Evolutionary conservation across 1,284 basidiomycete species (phyloP).

Genomic region (Spongispora temasekensis): DNA sequence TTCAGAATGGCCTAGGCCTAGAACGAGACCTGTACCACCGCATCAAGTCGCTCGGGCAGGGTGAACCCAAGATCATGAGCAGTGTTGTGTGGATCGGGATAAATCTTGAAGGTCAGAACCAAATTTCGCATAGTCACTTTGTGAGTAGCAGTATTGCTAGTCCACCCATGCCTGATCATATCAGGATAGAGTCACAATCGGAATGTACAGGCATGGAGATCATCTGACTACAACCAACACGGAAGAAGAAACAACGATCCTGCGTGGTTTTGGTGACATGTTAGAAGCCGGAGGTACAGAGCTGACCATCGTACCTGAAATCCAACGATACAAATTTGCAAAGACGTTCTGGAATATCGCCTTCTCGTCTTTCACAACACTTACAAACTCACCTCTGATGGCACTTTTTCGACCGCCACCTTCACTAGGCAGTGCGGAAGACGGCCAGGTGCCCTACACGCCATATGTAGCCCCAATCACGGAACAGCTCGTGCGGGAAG

Average conservation of each 20-base stretch:
- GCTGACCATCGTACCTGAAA: slow-evolving; percentile 53
- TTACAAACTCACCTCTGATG: slow-evolving; percentile 51
- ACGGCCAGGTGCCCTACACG: slow-evolving; percentile 32
- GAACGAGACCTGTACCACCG: slow-evolving; percentile 67
- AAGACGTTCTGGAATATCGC: slow-evolving; percentile 70
- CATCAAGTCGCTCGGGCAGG: slow-evolving; percentile 44
- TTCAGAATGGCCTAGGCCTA: slow-evolving; percentile 80
- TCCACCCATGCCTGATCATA: background rate
- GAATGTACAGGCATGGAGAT: slow-evolving; percentile 53
- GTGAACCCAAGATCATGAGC: slow-evolving; percentile 53
- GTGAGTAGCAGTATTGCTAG: slow-evolving; percentile 47
- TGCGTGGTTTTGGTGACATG: slow-evolving; percentile 50
- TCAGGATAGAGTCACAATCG: slow-evolving; percentile 54
- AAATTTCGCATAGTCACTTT: slow-evolving; percentile 53
- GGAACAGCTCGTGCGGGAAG: slow-evolving; percentile 44
- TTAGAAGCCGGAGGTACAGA: slow-evolving; percentile 51
- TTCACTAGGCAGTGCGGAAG: slow-evolving; percentile 6
- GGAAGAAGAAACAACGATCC: slow-evolving; percentile 42
- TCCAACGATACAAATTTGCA: slow-evolving; percentile 59
- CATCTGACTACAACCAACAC: slow-evolving; percentile 45
- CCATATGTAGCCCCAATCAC: slow-evolving; percentile 46
- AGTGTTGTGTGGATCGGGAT: slow-evolving; percentile 57
- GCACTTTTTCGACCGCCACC: slow-evolving; percentile 47
- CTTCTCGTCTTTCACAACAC: slow-evolving; percentile 53
- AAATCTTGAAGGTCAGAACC: slow-evolving; percentile 47